Base-by-base conservation (phyloP, 768 basidiomycete genomes). In the Scleroderma bovista region DNA sequence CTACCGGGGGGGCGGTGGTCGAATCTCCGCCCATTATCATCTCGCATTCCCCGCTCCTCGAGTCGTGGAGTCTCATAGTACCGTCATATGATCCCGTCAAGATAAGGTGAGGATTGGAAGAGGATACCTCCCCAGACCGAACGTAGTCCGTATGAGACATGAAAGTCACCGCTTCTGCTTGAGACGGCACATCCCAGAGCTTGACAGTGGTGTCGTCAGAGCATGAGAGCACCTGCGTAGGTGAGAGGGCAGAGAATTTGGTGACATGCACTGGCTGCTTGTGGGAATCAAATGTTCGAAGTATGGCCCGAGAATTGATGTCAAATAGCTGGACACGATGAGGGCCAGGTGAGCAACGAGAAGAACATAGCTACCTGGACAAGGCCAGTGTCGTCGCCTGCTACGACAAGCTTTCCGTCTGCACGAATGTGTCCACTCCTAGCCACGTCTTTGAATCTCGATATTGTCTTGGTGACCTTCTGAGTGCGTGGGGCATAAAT, bases 241-340 rank as follows among this genome's bases (percentile, higher is more conserved):
- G 84, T 13, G 81, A 75, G 48, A 86, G 75, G 3, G 83, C 68
- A 1, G 95, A 98, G 66, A 98, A 99, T 56, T 87, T 89, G 6
- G 93, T 83, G 52, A 95, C 88, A 70, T 98, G 93, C 0, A 96
- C 93, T 26, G 96, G 93, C 60, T 96, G 94, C 61, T 95, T 93
- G 69, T 98, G 95, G 2, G 86, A 83, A 58, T 93, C 88, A 46
- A 99, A 77, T 0, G 92, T 88, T 48, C 96, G 83, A 51, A 99
- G 78, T 58, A 99, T 91, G 13, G 95, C 95, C 32, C 96, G 78
- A 17, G 89, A 93, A 61, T 84, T 88, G 50, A 94, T 81, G 70
- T 99, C 95, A 62, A 99, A 98, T 32, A 94, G 75, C 89, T 93
- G 56, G 16, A 33, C 44, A 48, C 47, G 23, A n/a, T 46, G 44